Conservation (phyloP, 768 basidiomycete genomes). For the Hericium erinaceus region DNA sequence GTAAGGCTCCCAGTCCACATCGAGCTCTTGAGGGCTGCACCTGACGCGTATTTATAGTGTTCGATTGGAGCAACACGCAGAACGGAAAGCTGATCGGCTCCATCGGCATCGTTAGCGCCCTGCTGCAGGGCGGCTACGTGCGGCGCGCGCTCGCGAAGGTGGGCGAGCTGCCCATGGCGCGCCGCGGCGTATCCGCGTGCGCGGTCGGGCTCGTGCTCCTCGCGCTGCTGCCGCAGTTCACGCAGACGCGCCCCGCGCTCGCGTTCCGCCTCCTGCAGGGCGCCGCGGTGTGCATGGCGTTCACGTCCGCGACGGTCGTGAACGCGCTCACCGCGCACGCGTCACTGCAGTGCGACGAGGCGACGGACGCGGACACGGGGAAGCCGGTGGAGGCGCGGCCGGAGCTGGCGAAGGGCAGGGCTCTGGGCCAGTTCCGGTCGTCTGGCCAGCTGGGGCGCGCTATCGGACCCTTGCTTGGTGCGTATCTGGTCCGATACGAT, state of each 20-base stretch:
- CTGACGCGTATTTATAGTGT: conserved; percentile 38
- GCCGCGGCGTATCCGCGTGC: conserved; percentile 70
- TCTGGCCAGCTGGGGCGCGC: conserved; percentile 94
- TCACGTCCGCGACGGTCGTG: conserved; percentile 93
- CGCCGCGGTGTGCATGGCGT: conserved; percentile 82
- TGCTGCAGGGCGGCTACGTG: conserved; percentile 92
- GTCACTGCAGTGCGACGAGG: conserved; percentile 82
- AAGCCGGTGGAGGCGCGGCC: conserved; percentile 48
- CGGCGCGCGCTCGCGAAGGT: conserved; percentile 68
- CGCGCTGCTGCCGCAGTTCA: conserved; percentile 55
- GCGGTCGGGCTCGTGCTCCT: conserved; percentile 62
- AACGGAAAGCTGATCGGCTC: conserved; percentile 79
- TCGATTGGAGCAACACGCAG: conserved; percentile 84
- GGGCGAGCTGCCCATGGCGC: conserved; percentile 79
- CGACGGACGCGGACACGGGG: conserved; percentile 43
- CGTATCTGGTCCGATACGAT: conserved; percentile 17
- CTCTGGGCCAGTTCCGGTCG: conserved; percentile 79
- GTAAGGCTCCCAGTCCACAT: conserved; percentile 34
- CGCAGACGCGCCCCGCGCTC: conserved; percentile 29
- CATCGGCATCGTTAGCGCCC: conserved; percentile 84
- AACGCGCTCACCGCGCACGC: conserved; percentile 88
- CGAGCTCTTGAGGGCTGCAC: no score
- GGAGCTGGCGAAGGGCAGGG: conserved; percentile 73
- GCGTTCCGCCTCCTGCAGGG: conserved; percentile 48
- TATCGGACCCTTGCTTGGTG: conserved; percentile 84